phyloP scores from a whole-genome alignment of 768 basidiomycete genomes.

The Punctularia strigosozonata region DNA sequence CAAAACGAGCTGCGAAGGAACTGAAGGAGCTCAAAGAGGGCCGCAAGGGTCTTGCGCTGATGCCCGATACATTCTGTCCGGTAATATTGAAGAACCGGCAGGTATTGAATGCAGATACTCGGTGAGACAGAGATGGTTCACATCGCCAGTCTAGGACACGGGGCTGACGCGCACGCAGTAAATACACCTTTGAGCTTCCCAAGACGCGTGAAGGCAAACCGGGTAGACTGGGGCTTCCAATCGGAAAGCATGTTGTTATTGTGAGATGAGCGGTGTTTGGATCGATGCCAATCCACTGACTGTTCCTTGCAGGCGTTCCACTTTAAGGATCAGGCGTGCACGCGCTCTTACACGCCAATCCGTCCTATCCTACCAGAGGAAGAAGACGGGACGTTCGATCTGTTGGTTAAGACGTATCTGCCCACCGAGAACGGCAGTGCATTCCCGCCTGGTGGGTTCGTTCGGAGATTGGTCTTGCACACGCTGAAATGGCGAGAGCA shows the following conservation, averaged over 20 bases:
- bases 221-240: slow-evolving; percentile 8
- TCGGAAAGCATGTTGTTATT: slow-evolving; percentile 11
- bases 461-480: slow-evolving; percentile 13
- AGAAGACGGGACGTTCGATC: slow-evolving; percentile 13
- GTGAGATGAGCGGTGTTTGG: background rate
- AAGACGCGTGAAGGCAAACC: slow-evolving; percentile 6
- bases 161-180: background rate
- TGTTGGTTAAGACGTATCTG: slow-evolving; percentile 14
- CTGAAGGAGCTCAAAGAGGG: slow-evolving; percentile 10
- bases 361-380: slow-evolving; percentile 11
- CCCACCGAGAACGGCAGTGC: slow-evolving; percentile 5
- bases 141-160: background rate
- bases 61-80: slow-evolving; percentile 11
- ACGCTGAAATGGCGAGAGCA: background rate
- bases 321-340: slow-evolving; percentile 12
- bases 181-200: slow-evolving; percentile 12
- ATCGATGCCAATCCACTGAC: background rate
- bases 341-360: slow-evolving; percentile 12
- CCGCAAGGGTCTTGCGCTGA: slow-evolving; percentile 9
- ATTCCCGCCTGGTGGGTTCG: slow-evolving; percentile 11
- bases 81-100: slow-evolving; percentile 8
- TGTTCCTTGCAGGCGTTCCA: slow-evolving; percentile 6
- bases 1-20: slow-evolving; percentile 8
- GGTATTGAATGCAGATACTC: slow-evolving; percentile 9
- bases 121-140: slow-evolving; percentile 2